These are phyloP conservation scores for Epichloe sp. DNA, from an alignment of 2,329 filamentous ascomycete genomes.

Conservation along the genomic window DNA sequence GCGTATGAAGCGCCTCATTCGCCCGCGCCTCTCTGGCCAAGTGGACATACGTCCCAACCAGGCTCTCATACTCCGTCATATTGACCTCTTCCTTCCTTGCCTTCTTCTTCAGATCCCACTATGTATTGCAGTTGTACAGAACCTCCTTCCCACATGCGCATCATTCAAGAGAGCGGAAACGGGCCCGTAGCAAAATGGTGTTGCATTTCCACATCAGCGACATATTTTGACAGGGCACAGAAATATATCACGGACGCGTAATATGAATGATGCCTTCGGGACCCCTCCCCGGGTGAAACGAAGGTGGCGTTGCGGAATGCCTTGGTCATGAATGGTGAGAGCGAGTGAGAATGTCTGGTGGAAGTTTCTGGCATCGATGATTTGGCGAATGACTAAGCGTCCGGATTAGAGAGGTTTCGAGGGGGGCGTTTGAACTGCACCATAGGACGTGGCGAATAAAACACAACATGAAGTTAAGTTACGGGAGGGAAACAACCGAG, in stretches of 20 bases:
- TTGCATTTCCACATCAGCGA: neutral
- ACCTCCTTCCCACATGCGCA: too few relatives aligned
- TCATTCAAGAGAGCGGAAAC: too few relatives aligned
- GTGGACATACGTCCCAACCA: slow-evolving; percentile 36
- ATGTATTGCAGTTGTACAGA: too few relatives aligned
- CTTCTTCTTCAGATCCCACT: too few relatives aligned
- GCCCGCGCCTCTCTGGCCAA: slow-evolving; percentile 32
- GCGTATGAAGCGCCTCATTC: slow-evolving; percentile 40
- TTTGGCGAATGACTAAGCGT: slow-evolving; percentile 44
- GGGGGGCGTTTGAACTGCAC: neutral
- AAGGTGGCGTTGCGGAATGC: neutral
- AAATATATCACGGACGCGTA: neutral
- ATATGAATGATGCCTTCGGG: slow-evolving; percentile 1
- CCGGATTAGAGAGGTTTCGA: slow-evolving; percentile 22
- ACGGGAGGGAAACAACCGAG: too few relatives aligned
- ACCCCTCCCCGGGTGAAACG: neutral
- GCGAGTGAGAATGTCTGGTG: slow-evolving; percentile 18
- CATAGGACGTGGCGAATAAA: neutral
- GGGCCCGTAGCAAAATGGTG: neutral
- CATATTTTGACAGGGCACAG: neutral
- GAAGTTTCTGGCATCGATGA: slow-evolving; percentile 47
- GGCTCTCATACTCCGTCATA: slow-evolving; percentile 22
- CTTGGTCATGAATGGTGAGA: neutral
- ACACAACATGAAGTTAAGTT: too few relatives aligned
- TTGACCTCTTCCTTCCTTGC: neutral